Evolutionary conservation across 2,329 filamentous ascomycete species (phyloP).

Genomic region (Colletotrichum sp.): DNA sequence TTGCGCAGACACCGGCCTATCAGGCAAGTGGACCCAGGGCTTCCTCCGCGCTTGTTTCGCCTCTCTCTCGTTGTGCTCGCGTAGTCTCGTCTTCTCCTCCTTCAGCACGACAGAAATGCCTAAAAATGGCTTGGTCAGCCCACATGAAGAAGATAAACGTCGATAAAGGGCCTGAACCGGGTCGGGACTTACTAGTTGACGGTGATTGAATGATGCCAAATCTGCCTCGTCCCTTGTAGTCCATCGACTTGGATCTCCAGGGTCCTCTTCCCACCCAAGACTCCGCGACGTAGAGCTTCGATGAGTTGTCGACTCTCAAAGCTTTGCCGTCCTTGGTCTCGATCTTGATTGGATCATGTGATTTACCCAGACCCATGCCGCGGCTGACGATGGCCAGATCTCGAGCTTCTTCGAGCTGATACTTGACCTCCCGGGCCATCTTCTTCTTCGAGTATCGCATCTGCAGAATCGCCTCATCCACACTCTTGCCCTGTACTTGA

Average conservation of each 20-base stretch:
- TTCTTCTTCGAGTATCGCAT: constrained; percentile 97
- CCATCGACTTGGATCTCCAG: constrained; percentile 60
- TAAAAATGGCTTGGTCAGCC: constrained; percentile 33
- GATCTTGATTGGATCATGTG: constrained; percentile 53
- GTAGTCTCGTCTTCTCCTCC: constrained; percentile 88
- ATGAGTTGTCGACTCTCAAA: constrained; percentile 73
- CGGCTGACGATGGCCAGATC: constrained; percentile 80
- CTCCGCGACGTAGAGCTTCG: constrained; percentile 88
- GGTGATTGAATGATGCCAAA: constrained; percentile 73
- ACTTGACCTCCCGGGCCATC: constrained; percentile 78
- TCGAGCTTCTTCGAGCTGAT: constrained; percentile 80
- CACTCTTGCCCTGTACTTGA: constrained; percentile 91
- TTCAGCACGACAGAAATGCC: constrained; percentile 84
- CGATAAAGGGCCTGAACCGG: not conserved
- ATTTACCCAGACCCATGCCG: constrained; percentile 79
- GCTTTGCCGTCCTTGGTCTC: constrained; percentile 77
- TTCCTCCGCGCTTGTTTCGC: constrained; percentile 76
- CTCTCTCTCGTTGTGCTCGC: constrained; percentile 78
- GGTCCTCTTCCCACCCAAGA: constrained; percentile 88
- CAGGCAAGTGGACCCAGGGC: constrained; percentile 87
- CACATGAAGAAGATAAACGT: not conserved
- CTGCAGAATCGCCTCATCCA: constrained; percentile 92
- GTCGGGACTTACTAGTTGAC: constrained; percentile 69
- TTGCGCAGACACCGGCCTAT: constrained; percentile 83
- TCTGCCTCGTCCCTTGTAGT: constrained; percentile 78